phyloP scores from a whole-genome alignment of 1,284 basidiomycete species.

The Trichosporon sp. region DNA sequence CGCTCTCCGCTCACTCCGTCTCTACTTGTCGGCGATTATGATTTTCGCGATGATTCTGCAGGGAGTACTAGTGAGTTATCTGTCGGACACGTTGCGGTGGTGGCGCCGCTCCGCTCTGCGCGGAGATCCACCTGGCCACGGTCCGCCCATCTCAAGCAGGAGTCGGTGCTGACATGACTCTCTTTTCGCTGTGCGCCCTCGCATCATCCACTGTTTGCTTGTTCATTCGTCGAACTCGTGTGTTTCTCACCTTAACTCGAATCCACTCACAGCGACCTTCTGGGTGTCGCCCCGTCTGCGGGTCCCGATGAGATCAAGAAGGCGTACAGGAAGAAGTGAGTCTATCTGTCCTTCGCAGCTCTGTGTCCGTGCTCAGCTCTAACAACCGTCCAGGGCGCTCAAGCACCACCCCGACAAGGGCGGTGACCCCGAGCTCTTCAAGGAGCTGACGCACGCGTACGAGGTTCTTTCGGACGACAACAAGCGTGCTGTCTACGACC shows the following conservation, averaged over 20 bases:
- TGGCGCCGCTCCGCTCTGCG: not conserved
- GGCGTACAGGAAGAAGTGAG: constrained; percentile 88
- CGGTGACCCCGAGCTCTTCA: constrained; percentile 95
- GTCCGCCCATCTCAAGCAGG: not conserved
- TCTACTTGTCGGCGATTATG: not conserved
- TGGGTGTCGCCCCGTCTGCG: constrained; percentile 75
- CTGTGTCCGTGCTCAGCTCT: constrained; percentile 25
- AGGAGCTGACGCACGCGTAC: constrained; percentile 95
- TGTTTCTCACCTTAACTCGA: constrained; percentile 23
- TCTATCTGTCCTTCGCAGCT: constrained; percentile 1
- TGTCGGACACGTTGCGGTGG: not conserved
- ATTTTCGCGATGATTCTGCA: constrained; percentile 46
- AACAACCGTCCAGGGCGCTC: constrained; percentile 67
- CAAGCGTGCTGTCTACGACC: constrained; percentile 84
- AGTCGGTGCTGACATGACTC: constrained; percentile 19
- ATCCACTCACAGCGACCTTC: constrained; percentile 63
- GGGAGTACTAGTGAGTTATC: constrained; percentile 70
- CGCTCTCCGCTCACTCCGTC: constrained; percentile 2
- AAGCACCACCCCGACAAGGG: constrained; percentile 94
- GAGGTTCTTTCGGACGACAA: constrained; percentile 89
- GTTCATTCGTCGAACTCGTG: not conserved
- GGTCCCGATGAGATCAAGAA: constrained; percentile 86
- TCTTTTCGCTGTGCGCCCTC: not conserved
- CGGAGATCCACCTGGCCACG: not conserved
- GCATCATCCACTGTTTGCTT: not conserved